phyloP scores from a whole-genome alignment of 768 basidiomycete species.

The Serendipita vermifera region DNA sequence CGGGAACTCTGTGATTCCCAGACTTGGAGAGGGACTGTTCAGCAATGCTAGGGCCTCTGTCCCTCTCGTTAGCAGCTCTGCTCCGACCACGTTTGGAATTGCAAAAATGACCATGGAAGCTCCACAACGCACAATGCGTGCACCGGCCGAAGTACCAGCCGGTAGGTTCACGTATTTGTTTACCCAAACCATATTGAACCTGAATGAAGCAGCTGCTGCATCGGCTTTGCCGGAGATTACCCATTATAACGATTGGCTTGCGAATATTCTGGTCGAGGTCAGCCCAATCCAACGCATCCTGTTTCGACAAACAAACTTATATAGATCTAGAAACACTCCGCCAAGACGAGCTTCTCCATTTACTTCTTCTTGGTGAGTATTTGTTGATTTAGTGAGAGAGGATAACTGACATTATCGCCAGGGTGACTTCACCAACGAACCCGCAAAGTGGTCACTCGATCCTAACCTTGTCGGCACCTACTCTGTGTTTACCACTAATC shows the following conservation, averaged over 20 bases:
- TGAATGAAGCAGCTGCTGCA: too few species aligned
- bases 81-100: too few species aligned
- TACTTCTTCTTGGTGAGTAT: slow-evolving; percentile 32
- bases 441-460: slow-evolving; percentile 26
- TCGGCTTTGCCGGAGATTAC: too few species aligned
- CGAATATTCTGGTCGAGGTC: slow-evolving; percentile 1
- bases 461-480: slow-evolving; percentile 32
- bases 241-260: neutral
- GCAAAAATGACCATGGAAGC: too few species aligned
- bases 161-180: too few species aligned
- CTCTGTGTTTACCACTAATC: slow-evolving; percentile 30
- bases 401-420: slow-evolving; percentile 25
- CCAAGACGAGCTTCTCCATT: slow-evolving; percentile 27
- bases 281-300: neutral
- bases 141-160: too few species aligned
- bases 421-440: slow-evolving; percentile 29
- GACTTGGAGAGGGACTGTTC: too few species aligned
- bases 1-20: too few species aligned
- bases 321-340: neutral
- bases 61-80: too few species aligned
- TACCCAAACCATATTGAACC: too few species aligned
- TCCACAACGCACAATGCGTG: too few species aligned
- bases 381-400: neutral
- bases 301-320: neutral
- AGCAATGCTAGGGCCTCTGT: too few species aligned